Conservation (phyloP, 805 yeast species). For the Kazachstania martiniae region DNA sequence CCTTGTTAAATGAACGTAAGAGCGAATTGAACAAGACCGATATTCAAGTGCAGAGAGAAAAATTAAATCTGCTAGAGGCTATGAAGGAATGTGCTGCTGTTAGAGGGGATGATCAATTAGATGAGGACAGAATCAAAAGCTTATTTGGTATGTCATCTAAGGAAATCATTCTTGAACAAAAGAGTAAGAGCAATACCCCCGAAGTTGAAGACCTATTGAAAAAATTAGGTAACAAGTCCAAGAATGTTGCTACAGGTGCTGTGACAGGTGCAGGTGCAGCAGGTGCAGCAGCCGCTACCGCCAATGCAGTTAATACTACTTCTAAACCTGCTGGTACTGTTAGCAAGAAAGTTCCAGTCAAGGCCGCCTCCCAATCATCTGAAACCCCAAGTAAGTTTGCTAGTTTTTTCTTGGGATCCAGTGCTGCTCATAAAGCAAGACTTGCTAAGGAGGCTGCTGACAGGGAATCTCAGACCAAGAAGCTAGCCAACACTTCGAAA, state of each 20-base stretch:
- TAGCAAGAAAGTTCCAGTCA: background rate
- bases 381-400: too few relatives aligned
- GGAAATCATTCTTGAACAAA: constrained; percentile 20
- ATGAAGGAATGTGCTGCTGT: constrained; percentile 33
- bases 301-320: too few relatives aligned
- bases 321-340: background rate
- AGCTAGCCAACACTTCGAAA: too few relatives aligned
- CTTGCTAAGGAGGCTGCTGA: too few relatives aligned
- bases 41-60: constrained; percentile 29
- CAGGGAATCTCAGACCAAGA: too few relatives aligned
- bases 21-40: constrained; percentile 28
- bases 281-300: background rate
- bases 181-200: constrained; percentile 5
- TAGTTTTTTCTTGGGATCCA: background rate
- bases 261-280: background rate
- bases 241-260: background rate
- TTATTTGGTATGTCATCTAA: constrained; percentile 25
- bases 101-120: constrained; percentile 22
- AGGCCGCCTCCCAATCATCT: background rate
- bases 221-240: background rate
- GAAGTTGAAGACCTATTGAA: constrained; percentile 2
- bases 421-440: too few relatives aligned
- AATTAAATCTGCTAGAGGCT: constrained; percentile 16
- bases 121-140: constrained; percentile 24
- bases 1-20: constrained; percentile 29